Evolutionary conservation across 2,329 filamentous ascomycete species (phyloP).

Genomic region (Cladophialophora carrionii): DNA sequence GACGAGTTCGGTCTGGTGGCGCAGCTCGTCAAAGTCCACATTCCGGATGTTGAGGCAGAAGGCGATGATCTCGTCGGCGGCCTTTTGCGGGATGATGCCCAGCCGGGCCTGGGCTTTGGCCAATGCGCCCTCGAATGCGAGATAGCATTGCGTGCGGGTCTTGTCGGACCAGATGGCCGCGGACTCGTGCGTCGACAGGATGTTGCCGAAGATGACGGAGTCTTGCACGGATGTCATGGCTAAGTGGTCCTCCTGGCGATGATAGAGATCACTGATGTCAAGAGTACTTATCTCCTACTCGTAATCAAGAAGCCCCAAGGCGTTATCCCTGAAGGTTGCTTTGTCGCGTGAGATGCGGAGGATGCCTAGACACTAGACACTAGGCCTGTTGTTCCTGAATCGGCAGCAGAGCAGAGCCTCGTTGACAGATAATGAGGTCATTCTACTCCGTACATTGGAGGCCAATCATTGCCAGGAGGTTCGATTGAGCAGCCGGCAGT

Average conservation of each 20-base stretch:
- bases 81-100: conserved; percentile 35
- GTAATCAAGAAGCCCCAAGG: not conserved
- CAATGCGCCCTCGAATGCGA: conserved; percentile 35
- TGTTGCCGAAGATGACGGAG: conserved; percentile 37
- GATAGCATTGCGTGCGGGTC: conserved; percentile 36
- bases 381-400: not conserved
- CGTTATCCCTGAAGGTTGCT: not conserved
- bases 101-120: conserved; percentile 36
- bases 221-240: conserved; percentile 37
- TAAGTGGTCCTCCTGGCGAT: not conserved
- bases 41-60: conserved; percentile 33
- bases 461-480: too few relatives aligned
- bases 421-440: not conserved
- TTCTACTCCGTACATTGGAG: too few relatives aligned
- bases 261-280: not conserved
- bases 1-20: conserved; percentile 35
- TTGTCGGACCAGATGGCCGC: conserved; percentile 37
- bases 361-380: not conserved
- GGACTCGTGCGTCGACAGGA: conserved; percentile 35
- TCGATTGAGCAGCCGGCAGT: too few relatives aligned
- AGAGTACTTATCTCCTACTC: too few relatives aligned
- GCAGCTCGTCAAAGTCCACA: conserved; percentile 34
- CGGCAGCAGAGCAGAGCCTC: not conserved
- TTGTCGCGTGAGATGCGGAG: not conserved
- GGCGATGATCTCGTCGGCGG: conserved; percentile 35